A percentile compares a stretch with the other conserved stretches of the same genome.
These are phyloP conservation scores for Pichia eremophila DNA, from an alignment of 805 yeast species.

Conservation along the genomic window DNA sequence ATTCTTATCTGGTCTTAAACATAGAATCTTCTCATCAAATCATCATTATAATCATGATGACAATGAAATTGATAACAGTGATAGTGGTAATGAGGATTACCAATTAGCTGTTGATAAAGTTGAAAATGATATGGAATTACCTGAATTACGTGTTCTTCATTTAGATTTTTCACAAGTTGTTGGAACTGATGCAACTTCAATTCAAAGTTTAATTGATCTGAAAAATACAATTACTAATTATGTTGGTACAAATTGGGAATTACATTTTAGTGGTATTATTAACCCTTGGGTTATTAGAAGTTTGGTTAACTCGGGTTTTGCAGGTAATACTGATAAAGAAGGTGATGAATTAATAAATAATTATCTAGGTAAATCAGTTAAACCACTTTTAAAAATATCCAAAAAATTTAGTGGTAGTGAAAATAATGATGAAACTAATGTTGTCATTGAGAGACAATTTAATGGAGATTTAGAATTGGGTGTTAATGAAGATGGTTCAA, in stretches of 20 bases:
- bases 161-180: slow-evolving; percentile 76
- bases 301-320: slow-evolving; percentile 61
- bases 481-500: slow-evolving; percentile 9
- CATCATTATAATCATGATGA: not conserved
- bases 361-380: not conserved
- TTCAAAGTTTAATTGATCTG: slow-evolving; percentile 70
- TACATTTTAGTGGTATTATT: slow-evolving; percentile 78
- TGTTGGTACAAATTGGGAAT: slow-evolving; percentile 77
- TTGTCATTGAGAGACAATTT: not conserved
- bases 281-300: slow-evolving; percentile 84
- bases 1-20: not conserved
- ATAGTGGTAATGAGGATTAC: not conserved
- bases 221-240: slow-evolving; percentile 62
- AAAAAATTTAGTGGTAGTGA: not conserved
- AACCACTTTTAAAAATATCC: not conserved
- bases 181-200: slow-evolving; percentile 68
- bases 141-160: slow-evolving; percentile 60
- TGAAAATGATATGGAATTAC: slow-evolving; percentile 22
- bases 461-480: slow-evolving; percentile 17
- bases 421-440: slow-evolving; percentile 1
- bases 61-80: not conserved
- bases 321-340: slow-evolving; percentile 31
- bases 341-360: not conserved
- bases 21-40: not conserved
- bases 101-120: not conserved